Conservation (phyloP, 306 rosid species). For the Quercus rubra region DNA sequence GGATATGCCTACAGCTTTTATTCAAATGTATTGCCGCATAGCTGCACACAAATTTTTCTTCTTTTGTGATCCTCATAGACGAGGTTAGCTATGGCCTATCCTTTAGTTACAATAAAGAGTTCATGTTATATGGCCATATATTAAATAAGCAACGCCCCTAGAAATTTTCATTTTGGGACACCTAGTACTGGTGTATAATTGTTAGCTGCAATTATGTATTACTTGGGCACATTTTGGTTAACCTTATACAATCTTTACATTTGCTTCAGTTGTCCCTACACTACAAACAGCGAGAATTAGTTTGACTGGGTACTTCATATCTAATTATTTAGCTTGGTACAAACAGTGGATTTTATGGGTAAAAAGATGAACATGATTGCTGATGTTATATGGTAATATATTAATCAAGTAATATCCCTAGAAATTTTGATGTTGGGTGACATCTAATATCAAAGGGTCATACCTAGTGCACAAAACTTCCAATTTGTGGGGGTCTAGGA, state of each 20-base stretch:
- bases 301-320: background rate
- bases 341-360: background rate
- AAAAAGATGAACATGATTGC: background rate
- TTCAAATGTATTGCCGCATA: conserved; percentile 84
- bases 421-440: background rate
- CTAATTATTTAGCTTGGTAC: background rate
- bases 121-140: conserved; percentile 11
- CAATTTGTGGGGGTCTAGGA: no score
- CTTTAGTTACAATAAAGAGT: conserved; percentile 7
- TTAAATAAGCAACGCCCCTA: background rate
- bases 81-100: conserved; percentile 67
- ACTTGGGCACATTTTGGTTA: background rate
- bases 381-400: conserved; percentile 18
- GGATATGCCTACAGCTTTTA: conserved; percentile 69
- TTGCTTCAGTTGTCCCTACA: background rate
- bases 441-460: background rate
- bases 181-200: background rate
- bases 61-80: conserved; percentile 97
- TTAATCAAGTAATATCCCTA: background rate
- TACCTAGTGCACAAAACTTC: no score
- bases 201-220: background rate
- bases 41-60: conserved; percentile 97
- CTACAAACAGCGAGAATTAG: no score
- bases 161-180: background rate
- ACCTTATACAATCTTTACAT: background rate